A percentile compares a stretch with the other conserved stretches of the same genome.
These are phyloP conservation scores for Lepiota brunneoincarnata DNA, from an alignment of 768 basidiomycete species.

Conservation along the genomic window DNA sequence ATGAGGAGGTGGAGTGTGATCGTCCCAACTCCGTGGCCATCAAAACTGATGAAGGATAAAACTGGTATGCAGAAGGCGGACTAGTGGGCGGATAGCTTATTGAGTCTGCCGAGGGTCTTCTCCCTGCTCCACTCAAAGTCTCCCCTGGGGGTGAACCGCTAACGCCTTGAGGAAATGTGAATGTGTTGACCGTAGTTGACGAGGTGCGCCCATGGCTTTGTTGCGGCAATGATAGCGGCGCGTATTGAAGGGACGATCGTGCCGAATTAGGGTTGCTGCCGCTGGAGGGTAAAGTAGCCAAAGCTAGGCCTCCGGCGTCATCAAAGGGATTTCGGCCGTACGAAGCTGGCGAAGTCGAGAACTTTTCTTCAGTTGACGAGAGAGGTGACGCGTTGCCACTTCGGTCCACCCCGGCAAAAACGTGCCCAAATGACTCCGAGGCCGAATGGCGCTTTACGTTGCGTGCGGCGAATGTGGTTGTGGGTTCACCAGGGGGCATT, in stretches of 20 bases:
- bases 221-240: background rate
- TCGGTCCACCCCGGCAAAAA: conserved; percentile 18
- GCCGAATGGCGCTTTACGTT: conserved; percentile 12
- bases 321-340: conserved; percentile 16
- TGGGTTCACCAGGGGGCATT: background rate
- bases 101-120: conserved; percentile 23
- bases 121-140: background rate
- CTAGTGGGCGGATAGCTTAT: conserved; percentile 19
- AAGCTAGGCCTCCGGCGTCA: conserved; percentile 17
- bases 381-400: conserved; percentile 2
- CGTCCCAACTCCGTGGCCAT: background rate
- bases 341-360: conserved; percentile 10
- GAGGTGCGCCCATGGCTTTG: background rate
- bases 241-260: background rate
- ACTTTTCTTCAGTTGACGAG: conserved; percentile 15
- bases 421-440: conserved; percentile 21
- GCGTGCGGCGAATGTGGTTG: conserved; percentile 10
- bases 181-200: background rate
- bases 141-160: background rate
- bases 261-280: conserved; percentile 14
- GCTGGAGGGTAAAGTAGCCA: conserved; percentile 21
- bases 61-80: conserved; percentile 13
- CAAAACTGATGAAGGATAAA: background rate
- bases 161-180: background rate
- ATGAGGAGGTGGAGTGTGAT: conserved; percentile 10